Evolutionary conservation across 208 protist genomes (phyloP).

Genomic region (Leishmania gerbilli): DNA sequence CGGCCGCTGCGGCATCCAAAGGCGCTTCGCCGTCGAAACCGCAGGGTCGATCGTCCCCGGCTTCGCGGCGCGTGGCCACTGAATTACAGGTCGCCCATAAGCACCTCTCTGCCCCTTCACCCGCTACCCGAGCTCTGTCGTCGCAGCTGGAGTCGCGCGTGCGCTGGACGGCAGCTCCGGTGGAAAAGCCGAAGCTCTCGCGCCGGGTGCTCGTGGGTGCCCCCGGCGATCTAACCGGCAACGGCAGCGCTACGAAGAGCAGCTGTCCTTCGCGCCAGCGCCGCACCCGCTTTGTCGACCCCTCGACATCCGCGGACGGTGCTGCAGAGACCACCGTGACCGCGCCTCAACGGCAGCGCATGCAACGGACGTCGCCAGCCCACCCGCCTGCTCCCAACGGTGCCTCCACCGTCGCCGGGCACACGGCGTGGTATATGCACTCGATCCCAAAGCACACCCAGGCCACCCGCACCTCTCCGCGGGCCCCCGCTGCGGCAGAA

Average conservation of each 20-base stretch:
- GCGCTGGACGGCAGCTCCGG: background rate
- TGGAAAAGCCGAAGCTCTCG: background rate
- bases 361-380: background rate
- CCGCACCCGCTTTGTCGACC: slow-evolving; percentile 9
- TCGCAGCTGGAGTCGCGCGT: background rate
- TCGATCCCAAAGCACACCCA: slow-evolving; percentile 6
- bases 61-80: background rate
- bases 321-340: background rate
- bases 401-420: background rate
- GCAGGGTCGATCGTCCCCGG: slow-evolving; percentile 5
- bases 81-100: background rate
- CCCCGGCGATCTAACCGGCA: background rate
- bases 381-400: background rate
- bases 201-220: slow-evolving; percentile 8
- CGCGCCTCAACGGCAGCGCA: background rate
- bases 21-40: background rate
- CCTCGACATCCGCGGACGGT: background rate
- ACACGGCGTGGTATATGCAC: slow-evolving; percentile 2
- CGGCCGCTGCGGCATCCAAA: background rate
- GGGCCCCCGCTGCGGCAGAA: background rate
- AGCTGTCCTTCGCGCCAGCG: background rate
- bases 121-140: background rate
- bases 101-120: background rate
- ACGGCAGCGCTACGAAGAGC: background rate
- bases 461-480: slow-evolving; percentile 10